Evolutionary conservation across 495 filamentous ascomycete genomes (phyloP).

Genomic region (Hypomontagnella monticulosa): DNA sequence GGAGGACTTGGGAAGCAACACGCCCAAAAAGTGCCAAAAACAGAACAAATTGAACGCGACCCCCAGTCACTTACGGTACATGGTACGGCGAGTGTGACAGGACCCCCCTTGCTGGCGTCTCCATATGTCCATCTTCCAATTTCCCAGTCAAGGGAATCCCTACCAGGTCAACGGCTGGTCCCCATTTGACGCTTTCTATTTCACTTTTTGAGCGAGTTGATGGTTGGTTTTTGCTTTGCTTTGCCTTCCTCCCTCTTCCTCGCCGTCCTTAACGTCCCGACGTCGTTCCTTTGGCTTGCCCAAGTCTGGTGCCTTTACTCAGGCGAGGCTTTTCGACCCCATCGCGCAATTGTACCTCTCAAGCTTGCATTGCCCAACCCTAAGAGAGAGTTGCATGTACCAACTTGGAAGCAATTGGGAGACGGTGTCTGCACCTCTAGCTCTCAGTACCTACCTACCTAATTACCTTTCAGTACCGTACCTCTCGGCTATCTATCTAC

Average conservation of each 20-base stretch:
- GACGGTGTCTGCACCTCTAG: constrained; percentile 32
- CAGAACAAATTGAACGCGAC: constrained; percentile 17
- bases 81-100: constrained; percentile 19
- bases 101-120: constrained; percentile 36
- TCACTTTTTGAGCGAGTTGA: constrained; percentile 19
- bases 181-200: constrained; percentile 32
- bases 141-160: constrained; percentile 41
- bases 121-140: constrained; percentile 43
- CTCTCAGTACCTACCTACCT: constrained; percentile 10
- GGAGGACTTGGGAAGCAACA: constrained; percentile 19
- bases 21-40: too few relatives aligned
- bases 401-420: constrained; percentile 30
- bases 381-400: neutral
- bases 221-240: constrained; percentile 17
- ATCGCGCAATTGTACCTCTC: constrained; percentile 6
- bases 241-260: constrained; percentile 27
- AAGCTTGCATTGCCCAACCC: neutral
- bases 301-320: too few relatives aligned
- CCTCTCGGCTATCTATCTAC: neutral
- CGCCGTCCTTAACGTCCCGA: constrained; percentile 29
- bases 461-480: neutral
- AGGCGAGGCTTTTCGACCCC: constrained; percentile 28
- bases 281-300: constrained; percentile 25
- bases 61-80: constrained; percentile 8
- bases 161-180: too few relatives aligned